phyloP scores from a whole-genome alignment of 352 stramenopile genomes.

The Phytophthora pseudosyringae region DNA sequence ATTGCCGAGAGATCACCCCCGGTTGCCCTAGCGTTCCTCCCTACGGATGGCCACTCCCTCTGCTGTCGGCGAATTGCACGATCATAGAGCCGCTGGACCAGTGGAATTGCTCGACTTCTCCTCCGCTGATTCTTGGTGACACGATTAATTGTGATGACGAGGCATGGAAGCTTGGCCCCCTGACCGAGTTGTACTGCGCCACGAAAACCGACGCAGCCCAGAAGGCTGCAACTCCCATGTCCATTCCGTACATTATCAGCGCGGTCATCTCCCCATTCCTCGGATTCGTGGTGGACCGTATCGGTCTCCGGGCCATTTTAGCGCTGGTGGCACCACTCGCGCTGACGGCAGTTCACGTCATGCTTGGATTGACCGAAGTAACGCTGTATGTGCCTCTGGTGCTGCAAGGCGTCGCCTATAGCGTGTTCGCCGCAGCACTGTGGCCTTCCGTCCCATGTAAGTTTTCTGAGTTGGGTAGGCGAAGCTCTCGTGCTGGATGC shows the following conservation, averaged over 20 bases:
- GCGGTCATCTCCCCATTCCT: slow-evolving; percentile 90
- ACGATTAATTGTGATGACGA: slow-evolving; percentile 83
- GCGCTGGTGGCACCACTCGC: slow-evolving; percentile 76
- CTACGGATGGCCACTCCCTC: slow-evolving; percentile 74
- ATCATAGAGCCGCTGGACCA: slow-evolving; percentile 71
- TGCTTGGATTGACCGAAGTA: slow-evolving; percentile 79
- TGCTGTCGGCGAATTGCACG: slow-evolving; percentile 76
- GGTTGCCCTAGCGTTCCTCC: slow-evolving; percentile 71
- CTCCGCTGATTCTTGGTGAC: slow-evolving; percentile 68
- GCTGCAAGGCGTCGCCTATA: slow-evolving; percentile 92
- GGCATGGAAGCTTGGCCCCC: slow-evolving; percentile 69
- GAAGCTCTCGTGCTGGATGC: not conserved
- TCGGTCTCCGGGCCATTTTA: slow-evolving; percentile 86
- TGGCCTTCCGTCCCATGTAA: slow-evolving; percentile 91
- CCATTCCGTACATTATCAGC: slow-evolving; percentile 93
- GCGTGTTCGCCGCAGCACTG: slow-evolving; percentile 91
- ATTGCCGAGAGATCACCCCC: slow-evolving; percentile 58
- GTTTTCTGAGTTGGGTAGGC: not conserved
- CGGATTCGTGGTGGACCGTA: slow-evolving; percentile 91
- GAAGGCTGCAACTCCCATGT: slow-evolving; percentile 89
- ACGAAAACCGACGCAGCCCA: slow-evolving; percentile 68
- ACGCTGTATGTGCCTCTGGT: slow-evolving; percentile 88
- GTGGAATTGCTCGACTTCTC: slow-evolving; percentile 54
- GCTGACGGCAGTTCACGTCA: slow-evolving; percentile 85
- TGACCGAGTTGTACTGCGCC: slow-evolving; percentile 64